These are phyloP conservation scores for Aspergillaceae sp. DNA, from an alignment of 2,329 filamentous ascomycete species.

Conservation along the genomic window DNA sequence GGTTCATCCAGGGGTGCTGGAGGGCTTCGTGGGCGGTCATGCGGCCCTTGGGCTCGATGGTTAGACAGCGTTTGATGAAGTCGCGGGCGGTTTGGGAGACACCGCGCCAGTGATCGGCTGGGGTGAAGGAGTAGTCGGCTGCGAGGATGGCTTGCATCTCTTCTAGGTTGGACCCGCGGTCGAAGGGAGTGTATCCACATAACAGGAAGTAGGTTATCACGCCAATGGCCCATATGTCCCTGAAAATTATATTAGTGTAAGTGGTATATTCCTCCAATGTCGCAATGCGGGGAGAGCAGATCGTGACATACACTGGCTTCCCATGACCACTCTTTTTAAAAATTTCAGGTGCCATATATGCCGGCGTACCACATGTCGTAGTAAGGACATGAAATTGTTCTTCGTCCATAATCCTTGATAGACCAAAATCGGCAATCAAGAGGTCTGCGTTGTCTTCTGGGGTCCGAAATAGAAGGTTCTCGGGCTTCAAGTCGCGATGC, in stretches of 20 bases:
- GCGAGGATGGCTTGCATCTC: slow-evolving; percentile 99
- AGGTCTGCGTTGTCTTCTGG: slow-evolving; percentile 97
- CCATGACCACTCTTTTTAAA: slow-evolving; percentile 98
- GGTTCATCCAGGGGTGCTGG: slow-evolving; percentile 56
- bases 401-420: slow-evolving; percentile 97
- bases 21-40: slow-evolving; percentile 81
- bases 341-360: slow-evolving; percentile 98
- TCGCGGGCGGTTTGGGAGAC: slow-evolving; percentile 79
- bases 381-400: slow-evolving; percentile 96
- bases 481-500: slow-evolving; percentile 93
- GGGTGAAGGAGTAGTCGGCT: slow-evolving; percentile 92
- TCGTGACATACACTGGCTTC: slow-evolving; percentile 67
- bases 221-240: slow-evolving; percentile 93
- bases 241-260: slow-evolving; percentile 18
- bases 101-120: slow-evolving; percentile 90
- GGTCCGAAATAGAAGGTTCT: slow-evolving; percentile 92
- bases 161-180: slow-evolving; percentile 93
- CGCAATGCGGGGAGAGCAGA: neutral
- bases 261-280: neutral
- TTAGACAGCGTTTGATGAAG: slow-evolving; percentile 87
- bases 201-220: slow-evolving; percentile 98
- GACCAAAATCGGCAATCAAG: slow-evolving; percentile 91
- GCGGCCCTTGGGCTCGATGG: slow-evolving; percentile 74
- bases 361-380: slow-evolving; percentile 93
- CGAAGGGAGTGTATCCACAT: slow-evolving; percentile 96